Percentiles rank a stretch among this genome's conserved stretches.
Evolutionary conservation across 768 basidiomycete species (phyloP).

Genomic region (Serendipita sp.): DNA sequence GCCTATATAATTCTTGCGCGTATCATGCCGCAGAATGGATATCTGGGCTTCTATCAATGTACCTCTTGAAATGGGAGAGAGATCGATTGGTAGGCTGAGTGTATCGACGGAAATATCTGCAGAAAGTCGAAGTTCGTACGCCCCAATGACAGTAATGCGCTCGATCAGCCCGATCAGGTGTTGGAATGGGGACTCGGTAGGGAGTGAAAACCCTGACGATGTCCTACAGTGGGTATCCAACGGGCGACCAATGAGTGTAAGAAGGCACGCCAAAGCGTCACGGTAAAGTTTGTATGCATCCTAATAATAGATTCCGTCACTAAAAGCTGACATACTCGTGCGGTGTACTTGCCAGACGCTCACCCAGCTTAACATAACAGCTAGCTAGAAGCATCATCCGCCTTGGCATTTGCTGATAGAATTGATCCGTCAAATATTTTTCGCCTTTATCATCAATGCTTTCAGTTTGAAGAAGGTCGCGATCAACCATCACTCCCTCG

Average conservation of each 20-base stretch:
- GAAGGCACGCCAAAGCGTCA: background rate
- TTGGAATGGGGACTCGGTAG: conserved; percentile 25
- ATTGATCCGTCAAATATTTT: conserved; percentile 35
- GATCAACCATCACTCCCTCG: conserved; percentile 15
- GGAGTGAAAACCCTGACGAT: too few species aligned
- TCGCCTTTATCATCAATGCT: conserved; percentile 17
- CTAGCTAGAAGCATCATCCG: conserved; percentile 72
- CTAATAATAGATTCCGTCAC: conserved; percentile 21
- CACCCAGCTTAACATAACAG: conserved; percentile 61
- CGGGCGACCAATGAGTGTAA: background rate
- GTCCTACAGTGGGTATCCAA: too few species aligned
- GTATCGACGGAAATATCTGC: conserved; percentile 32
- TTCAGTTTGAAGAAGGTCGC: background rate
- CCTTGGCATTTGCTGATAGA: conserved; percentile 49
- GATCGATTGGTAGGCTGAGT: background rate
- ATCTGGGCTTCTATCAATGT: background rate
- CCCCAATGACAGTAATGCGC: conserved; percentile 46
- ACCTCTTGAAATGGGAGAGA: background rate
- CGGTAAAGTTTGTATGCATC: conserved; percentile 41
- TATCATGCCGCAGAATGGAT: background rate
- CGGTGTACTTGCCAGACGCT: conserved; percentile 37
- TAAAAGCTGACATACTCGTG: conserved; percentile 8
- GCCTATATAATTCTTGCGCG: background rate
- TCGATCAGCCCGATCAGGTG: conserved; percentile 49
- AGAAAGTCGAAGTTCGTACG: conserved; percentile 46